Base-by-base conservation (phyloP, 2,329 filamentous ascomycete genomes). In the Pyricularia grisea region DNA sequence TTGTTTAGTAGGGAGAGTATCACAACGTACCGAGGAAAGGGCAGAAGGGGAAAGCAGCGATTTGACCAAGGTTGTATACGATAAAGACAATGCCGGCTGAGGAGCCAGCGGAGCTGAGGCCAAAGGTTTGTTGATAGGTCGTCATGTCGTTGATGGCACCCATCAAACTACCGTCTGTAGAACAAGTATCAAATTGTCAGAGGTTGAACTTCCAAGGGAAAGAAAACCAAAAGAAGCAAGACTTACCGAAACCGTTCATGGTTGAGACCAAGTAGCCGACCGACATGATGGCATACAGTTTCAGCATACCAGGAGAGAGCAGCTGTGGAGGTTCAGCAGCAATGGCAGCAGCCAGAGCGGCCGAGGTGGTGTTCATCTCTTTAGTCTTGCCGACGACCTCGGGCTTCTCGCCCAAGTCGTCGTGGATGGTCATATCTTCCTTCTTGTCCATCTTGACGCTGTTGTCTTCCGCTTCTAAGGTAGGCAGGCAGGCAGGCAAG, bases 61-160 rank as follows among this genome's bases (percentile, higher is more conserved):
- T 84, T 73, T 83, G 81, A 3, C 83, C 83, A 5, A 83, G 73
- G 69, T 84, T 80, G 75, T 83, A 83, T 68, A 84, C 81, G 70
- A 84, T 83, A 71, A 81, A 81, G 71, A 81, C 76, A 69, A 81
- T 75, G 58, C 83, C 83, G 0, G 82, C 82, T 63, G 78, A 80
- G 33, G 81, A 81, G 7, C 83, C 84, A 11, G 77, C 79, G 12
- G 82, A 82, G 27, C 76, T 76, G n/a, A 86, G 75, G 0, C 76
- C 80, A 69, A 86, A 87, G 4, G 81, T 83, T 0, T 76, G 70
- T 68, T 85, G 84, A 72, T 85, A 87, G 0, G 80, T 75, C 0
- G 78, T 67, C 80, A 86, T 85, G 65, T 83, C 83, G 70, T 86
- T 85, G 70, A 87, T 84, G 5, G 81, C 79, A 11, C 78, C 77